Evolutionary conservation across 257 asterid genomes (phyloP).

Genomic region (Nicotiana tomentosiformis): DNA sequence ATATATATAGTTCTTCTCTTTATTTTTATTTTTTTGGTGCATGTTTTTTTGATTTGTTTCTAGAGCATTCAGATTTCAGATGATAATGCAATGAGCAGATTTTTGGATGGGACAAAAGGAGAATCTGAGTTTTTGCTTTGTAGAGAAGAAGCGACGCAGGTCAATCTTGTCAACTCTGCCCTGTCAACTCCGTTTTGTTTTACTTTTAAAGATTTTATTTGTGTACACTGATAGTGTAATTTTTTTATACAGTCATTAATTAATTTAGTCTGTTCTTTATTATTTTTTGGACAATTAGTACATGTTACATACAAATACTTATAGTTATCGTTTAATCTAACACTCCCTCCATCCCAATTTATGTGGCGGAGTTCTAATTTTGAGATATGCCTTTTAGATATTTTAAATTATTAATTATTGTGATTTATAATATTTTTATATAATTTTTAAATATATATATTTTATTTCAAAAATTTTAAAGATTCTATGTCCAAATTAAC

Average conservation of each 20-base stretch:
- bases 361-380: no score
- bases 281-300: neutral
- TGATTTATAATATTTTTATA: no score
- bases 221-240: neutral
- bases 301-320: neutral
- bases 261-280: neutral
- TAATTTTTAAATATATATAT: no score
- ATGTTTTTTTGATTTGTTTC: neutral
- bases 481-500: no score
- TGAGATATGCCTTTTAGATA: no score
- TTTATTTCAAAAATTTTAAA: no score
- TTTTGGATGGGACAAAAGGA: slow-evolving; percentile 32
- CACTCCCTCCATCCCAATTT: no score
- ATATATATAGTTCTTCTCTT: neutral
- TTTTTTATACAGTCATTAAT: neutral
- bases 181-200: slow-evolving; percentile 49
- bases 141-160: slow-evolving; percentile 37
- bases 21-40: neutral
- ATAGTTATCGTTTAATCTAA: neutral
- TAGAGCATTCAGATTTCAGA: slow-evolving; percentile 16
- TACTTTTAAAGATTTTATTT: neutral
- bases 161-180: slow-evolving; percentile 61
- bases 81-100: slow-evolving; percentile 14
- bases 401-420: no score
- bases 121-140: slow-evolving; percentile 32